These are phyloP conservation scores for Colletotrichum noveboracense DNA, from an alignment of 2,329 filamentous ascomycete species.

Conservation along the genomic window DNA sequence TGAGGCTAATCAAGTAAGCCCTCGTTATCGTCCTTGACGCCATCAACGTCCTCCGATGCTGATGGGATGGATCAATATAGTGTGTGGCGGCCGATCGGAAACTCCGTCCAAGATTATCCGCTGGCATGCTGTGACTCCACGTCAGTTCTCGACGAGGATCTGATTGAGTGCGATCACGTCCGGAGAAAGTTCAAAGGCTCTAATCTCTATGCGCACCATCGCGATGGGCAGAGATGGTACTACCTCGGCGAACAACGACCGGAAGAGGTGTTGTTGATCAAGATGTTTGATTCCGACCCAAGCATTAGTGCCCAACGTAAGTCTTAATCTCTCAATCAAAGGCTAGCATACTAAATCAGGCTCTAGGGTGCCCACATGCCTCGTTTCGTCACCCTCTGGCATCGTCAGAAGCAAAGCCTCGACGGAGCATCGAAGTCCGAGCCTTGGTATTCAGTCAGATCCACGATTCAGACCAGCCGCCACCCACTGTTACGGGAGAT, in stretches of 20 bases:
- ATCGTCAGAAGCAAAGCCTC: no score
- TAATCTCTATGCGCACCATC: not conserved
- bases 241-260: constrained; percentile 56
- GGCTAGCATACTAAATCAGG: not conserved
- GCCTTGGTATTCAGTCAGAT: no score
- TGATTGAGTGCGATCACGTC: not conserved
- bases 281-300: constrained; percentile 61
- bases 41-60: no score
- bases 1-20: not conserved
- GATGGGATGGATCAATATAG: not conserved
- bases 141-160: not conserved
- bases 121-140: not conserved
- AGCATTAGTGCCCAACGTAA: not conserved
- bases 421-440: no score
- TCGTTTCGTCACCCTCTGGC: no score
- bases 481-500: no score
- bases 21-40: no score
- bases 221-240: constrained; percentile 50
- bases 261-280: constrained; percentile 62
- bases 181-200: not conserved
- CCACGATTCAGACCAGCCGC: no score
- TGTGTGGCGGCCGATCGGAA: not conserved
- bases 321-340: not conserved
- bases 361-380: constrained; percentile 47
- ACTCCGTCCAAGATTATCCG: not conserved